phyloP scores from a whole-genome alignment of 208 protist species.

The Leishmania arabica region DNA sequence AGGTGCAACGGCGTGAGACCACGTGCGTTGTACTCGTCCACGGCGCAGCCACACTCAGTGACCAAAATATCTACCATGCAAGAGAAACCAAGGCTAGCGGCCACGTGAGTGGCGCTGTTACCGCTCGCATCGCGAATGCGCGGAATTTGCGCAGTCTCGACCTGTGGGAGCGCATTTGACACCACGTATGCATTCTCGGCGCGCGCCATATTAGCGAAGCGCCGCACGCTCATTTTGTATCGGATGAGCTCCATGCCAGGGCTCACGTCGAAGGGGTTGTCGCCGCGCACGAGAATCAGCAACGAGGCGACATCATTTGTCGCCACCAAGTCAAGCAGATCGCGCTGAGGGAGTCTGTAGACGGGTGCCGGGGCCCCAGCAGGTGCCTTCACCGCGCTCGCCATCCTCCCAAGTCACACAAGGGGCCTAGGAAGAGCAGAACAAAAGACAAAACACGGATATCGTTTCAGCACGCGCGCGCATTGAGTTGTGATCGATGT shows the following conservation, averaged over 20 bases:
- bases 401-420: neutral
- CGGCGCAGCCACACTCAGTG: constrained; percentile 37
- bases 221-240: constrained; percentile 16
- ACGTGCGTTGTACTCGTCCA: constrained; percentile 39
- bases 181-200: constrained; percentile 42
- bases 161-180: constrained; percentile 29
- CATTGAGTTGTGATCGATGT: neutral
- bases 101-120: constrained; percentile 58
- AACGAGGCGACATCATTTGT: constrained; percentile 51
- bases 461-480: neutral
- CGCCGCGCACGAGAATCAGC: constrained; percentile 45
- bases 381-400: neutral
- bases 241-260: constrained; percentile 59
- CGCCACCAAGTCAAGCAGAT: constrained; percentile 52
- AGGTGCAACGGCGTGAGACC: constrained; percentile 55
- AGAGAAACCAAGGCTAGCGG: constrained; percentile 35
- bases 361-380: constrained; percentile 8
- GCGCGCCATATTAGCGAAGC: constrained; percentile 14
- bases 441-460: neutral
- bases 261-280: constrained; percentile 68
- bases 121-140: constrained; percentile 30
- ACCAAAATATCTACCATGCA: constrained; percentile 34
- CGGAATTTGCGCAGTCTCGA: constrained; percentile 32
- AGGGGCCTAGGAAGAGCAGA: neutral
- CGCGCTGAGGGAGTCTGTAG: constrained; percentile 28